Conservation (phyloP, 2,329 filamentous ascomycete species). For the Fusarium graminum region DNA sequence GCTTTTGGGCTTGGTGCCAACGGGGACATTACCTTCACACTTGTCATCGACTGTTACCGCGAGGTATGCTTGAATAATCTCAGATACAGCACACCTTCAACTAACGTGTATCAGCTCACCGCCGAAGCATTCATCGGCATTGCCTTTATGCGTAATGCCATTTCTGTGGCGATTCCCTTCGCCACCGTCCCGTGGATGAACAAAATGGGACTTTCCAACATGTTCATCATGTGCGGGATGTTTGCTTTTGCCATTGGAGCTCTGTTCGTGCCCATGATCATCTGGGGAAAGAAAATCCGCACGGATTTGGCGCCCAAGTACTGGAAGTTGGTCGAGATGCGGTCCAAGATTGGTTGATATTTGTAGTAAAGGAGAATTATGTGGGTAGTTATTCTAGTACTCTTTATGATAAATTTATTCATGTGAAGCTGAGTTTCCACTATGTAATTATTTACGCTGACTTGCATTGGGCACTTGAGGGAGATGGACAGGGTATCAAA, state of each 20-base stretch:
- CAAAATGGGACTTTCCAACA: constrained; percentile 49
- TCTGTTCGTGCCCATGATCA: constrained; percentile 49
- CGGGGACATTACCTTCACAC: constrained; percentile 53
- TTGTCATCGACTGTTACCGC: constrained; percentile 55
- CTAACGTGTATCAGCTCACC: constrained; percentile 27
- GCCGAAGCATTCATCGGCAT: constrained; percentile 51
- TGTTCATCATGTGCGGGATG: constrained; percentile 48
- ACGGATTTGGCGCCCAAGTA: constrained; percentile 42
- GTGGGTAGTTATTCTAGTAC: no score
- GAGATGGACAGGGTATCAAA: no score
- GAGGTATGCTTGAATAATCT: constrained; percentile 21
- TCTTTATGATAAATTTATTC: no score
- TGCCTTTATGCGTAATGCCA: constrained; percentile 51
- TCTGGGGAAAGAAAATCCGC: constrained; percentile 52
- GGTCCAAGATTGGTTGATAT: constrained; percentile 31
- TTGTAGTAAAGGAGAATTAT: no score
- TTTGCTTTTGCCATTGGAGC: constrained; percentile 45
- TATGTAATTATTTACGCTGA: no score
- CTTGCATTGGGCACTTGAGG: no score
- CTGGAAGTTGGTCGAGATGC: constrained; percentile 41
- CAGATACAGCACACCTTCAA: fast-evolving
- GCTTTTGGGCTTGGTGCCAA: constrained; percentile 57
- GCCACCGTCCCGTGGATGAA: constrained; percentile 51
- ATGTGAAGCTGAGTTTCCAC: no score
- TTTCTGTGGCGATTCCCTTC: constrained; percentile 50